phyloP scores from a whole-genome alignment of 352 stramenopile genomes.

The Phytophthora uliginosa region DNA sequence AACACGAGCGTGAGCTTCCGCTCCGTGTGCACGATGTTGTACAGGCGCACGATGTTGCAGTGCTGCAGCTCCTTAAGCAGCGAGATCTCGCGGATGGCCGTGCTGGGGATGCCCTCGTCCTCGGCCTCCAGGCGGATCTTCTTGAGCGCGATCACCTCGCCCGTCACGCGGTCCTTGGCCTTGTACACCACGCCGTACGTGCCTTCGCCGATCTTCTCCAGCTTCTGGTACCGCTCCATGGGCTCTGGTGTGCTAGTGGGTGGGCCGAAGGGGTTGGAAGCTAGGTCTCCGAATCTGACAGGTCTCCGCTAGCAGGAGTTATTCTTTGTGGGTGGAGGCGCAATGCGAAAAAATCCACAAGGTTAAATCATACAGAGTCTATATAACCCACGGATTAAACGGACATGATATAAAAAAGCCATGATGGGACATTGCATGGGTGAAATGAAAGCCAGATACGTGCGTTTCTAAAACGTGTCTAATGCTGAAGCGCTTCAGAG shows the following conservation, averaged over 20 bases:
- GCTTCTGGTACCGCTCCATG: slow-evolving; percentile 96
- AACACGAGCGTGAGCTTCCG: slow-evolving; percentile 99
- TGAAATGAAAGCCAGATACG: background rate
- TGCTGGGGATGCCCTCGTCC: slow-evolving; percentile 98
- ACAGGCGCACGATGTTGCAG: slow-evolving; percentile 98
- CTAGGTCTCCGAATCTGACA: slow-evolving; percentile 18
- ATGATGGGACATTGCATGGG: background rate
- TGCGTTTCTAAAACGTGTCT: slow-evolving; percentile 10
- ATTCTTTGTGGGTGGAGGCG: slow-evolving; percentile 21
- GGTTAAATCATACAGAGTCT: background rate
- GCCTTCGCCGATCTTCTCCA: slow-evolving; percentile 98
- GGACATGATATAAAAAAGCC: background rate
- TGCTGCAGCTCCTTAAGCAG: slow-evolving; percentile 98
- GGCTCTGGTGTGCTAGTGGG: slow-evolving; percentile 11
- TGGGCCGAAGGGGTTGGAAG: slow-evolving; percentile 14
- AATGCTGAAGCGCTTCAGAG: slow-evolving; percentile 44
- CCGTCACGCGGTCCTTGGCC: slow-evolving; percentile 95
- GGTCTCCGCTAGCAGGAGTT: slow-evolving; percentile 16
- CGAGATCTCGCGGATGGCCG: slow-evolving; percentile 99
- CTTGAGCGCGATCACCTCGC: slow-evolving; percentile 99
- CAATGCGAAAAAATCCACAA: background rate
- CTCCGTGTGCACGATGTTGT: slow-evolving; percentile 99
- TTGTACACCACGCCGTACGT: slow-evolving; percentile 99
- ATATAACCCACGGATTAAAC: background rate
- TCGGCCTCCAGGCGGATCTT: slow-evolving; percentile 99